Conservation (phyloP, 805 yeast species). For the Candida quercuum region DNA sequence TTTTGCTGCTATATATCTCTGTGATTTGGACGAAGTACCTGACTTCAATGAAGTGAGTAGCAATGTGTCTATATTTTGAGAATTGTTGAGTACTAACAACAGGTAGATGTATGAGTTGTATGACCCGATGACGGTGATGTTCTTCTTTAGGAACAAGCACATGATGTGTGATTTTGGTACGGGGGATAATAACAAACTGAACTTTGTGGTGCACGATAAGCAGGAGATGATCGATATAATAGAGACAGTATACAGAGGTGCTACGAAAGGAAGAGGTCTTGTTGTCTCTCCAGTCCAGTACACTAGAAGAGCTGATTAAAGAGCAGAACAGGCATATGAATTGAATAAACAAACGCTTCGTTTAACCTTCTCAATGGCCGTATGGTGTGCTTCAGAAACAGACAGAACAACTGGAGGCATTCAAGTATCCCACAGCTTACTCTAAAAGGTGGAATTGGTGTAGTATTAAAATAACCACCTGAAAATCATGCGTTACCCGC, state of each 20-base stretch:
- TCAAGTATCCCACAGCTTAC: no score
- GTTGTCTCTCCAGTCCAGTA: slow-evolving; percentile 65
- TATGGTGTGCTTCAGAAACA: no score
- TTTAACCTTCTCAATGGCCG: no score
- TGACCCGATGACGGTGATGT: slow-evolving; percentile 92
- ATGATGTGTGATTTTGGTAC: slow-evolving; percentile 99
- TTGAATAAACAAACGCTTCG: no score
- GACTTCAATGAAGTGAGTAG: slow-evolving; percentile 63
- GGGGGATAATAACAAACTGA: slow-evolving; percentile 92
- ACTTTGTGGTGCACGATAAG: slow-evolving; percentile 68
- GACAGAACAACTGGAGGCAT: no score
- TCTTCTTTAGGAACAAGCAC: slow-evolving; percentile 86
- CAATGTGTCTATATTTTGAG: slow-evolving; percentile 3
- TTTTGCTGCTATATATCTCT: slow-evolving; percentile 82
- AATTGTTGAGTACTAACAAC: slow-evolving; percentile 1
- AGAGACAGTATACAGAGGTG: slow-evolving; percentile 88
- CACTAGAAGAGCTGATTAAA: slow-evolving; percentile 15
- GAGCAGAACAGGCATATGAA: no score
- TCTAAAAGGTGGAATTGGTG: no score
- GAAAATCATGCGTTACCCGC: not conserved
- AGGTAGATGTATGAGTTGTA: slow-evolving; percentile 78
- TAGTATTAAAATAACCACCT: no score
- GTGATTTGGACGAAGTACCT: slow-evolving; percentile 85
- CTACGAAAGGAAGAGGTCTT: slow-evolving; percentile 86
- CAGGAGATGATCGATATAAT: slow-evolving; percentile 90